These are phyloP conservation scores for Kockiozyma suomiensis DNA, from an alignment of 805 yeast genomes.

Conservation along the genomic window DNA sequence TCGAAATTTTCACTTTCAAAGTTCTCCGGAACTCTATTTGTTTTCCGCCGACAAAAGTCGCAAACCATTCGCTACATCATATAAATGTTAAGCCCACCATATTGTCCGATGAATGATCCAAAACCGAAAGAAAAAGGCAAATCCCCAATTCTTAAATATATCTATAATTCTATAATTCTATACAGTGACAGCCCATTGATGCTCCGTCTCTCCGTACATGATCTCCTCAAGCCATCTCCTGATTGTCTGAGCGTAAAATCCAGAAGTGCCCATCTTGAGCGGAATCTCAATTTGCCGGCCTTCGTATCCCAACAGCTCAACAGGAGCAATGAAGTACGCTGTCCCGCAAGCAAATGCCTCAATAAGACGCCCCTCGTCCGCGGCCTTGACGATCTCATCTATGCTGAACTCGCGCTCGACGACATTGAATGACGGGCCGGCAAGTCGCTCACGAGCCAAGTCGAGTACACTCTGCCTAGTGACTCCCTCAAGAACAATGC, in stretches of 20 bases:
- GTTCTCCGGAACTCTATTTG: too few relatives aligned
- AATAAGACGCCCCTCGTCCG: constrained; percentile 52
- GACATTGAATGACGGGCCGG: constrained; percentile 45
- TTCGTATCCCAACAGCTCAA: constrained; percentile 49
- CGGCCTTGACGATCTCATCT: constrained; percentile 50
- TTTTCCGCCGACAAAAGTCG: neutral
- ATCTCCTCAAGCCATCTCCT: constrained; percentile 31
- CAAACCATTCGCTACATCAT: too few relatives aligned
- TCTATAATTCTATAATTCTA: too few relatives aligned
- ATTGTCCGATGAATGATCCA: too few relatives aligned
- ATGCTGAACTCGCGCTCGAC: constrained; percentile 53
- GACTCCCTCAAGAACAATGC: constrained; percentile 57
- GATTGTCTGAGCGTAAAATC: constrained; percentile 48
- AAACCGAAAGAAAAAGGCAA: neutral
- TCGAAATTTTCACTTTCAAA: neutral
- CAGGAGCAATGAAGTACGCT: constrained; percentile 57
- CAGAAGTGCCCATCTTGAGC: constrained; percentile 43
- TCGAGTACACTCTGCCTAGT: constrained; percentile 54
- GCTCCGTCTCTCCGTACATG: constrained; percentile 38
- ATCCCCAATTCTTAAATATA: neutral
- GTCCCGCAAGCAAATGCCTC: constrained; percentile 61
- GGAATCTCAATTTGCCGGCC: constrained; percentile 52
- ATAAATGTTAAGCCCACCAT: too few relatives aligned
- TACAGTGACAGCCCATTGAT: constrained; percentile 34
- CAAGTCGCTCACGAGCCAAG: constrained; percentile 42